Evolutionary conservation across 768 basidiomycete species (phyloP).

Genomic region (Leccinum disarticulatum): DNA sequence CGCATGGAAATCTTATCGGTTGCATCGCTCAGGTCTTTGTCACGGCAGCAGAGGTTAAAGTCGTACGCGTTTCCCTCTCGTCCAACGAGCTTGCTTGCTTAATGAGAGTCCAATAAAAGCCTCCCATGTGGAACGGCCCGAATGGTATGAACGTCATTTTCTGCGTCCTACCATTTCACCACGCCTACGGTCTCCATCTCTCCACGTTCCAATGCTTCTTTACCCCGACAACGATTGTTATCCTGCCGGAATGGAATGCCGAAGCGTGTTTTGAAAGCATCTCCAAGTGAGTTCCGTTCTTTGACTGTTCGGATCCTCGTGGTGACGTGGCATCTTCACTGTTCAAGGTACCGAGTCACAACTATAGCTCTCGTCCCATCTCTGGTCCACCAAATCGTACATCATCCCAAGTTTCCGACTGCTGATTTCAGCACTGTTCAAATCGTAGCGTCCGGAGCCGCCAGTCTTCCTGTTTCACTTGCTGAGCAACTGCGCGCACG

Average conservation of each 20-base stretch:
- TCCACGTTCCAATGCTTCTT: constrained; percentile 51
- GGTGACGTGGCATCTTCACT: background rate
- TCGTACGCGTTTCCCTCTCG: constrained; percentile 33
- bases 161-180: constrained; percentile 67
- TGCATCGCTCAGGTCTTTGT: constrained; percentile 42
- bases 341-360: constrained; percentile 54
- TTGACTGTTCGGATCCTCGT: background rate
- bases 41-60: constrained; percentile 30
- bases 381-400: constrained; percentile 61
- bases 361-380: constrained; percentile 58
- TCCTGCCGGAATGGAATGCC: constrained; percentile 61
- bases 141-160: constrained; percentile 49
- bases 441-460: constrained; percentile 52
- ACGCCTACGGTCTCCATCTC: constrained; percentile 58
- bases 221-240: constrained; percentile 46
- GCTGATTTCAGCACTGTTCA: constrained; percentile 55
- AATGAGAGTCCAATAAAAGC: constrained; percentile 27
- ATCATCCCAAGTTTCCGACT: constrained; percentile 45
- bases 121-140: constrained; percentile 39
- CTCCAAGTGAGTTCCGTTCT: constrained; percentile 47
- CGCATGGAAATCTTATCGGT: constrained; percentile 60
- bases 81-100: background rate
- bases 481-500: constrained; percentile 39
- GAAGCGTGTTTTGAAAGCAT: constrained; percentile 51
- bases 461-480: constrained; percentile 63